phyloP scores from a whole-genome alignment of 2,329 filamentous ascomycete genomes.

The Apiospora marii region DNA sequence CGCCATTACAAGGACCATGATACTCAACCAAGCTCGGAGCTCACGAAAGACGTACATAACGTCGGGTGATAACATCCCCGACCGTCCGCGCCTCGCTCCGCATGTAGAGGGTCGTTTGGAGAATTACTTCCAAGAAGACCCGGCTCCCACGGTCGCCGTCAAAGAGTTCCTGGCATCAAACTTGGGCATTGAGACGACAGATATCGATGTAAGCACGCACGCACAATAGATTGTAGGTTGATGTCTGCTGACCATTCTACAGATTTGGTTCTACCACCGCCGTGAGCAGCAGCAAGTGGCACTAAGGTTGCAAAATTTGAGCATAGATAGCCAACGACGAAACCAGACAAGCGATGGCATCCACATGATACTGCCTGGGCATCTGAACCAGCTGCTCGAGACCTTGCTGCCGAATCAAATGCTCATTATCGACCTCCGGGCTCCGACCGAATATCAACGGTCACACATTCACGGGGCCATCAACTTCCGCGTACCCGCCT shows the following conservation, averaged over 20 bases:
- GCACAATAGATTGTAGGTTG: neutral
- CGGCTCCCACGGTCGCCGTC: conserved; percentile 57
- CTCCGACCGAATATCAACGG: conserved; percentile 54
- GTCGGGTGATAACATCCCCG: conserved; percentile 46
- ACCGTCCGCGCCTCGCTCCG: conserved; percentile 54
- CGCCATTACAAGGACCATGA: conserved; percentile 49
- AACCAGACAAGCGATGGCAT: conserved; percentile 42
- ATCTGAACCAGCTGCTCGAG: conserved; percentile 59
- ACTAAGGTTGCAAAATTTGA: conserved; percentile 54
- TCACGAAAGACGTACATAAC: conserved; percentile 49
- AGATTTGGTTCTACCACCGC: conserved; percentile 63
- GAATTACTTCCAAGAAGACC: conserved; percentile 58
- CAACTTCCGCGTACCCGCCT: conserved; percentile 58
- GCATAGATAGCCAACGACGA: conserved; percentile 46
- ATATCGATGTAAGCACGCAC: conserved; percentile 53
- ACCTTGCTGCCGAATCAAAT: conserved; percentile 55
- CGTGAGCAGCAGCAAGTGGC: conserved; percentile 57
- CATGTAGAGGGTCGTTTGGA: conserved; percentile 61
- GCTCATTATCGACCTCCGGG: conserved; percentile 59
- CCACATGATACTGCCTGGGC: conserved; percentile 59
- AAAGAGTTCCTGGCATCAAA: conserved; percentile 63
- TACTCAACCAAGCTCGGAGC: conserved; percentile 55
- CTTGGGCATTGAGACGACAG: conserved; percentile 57
- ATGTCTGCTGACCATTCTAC: neutral
- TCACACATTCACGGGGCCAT: conserved; percentile 62